phyloP scores from a whole-genome alignment of 1,284 basidiomycete genomes.

The Veloboletus limbatus region DNA sequence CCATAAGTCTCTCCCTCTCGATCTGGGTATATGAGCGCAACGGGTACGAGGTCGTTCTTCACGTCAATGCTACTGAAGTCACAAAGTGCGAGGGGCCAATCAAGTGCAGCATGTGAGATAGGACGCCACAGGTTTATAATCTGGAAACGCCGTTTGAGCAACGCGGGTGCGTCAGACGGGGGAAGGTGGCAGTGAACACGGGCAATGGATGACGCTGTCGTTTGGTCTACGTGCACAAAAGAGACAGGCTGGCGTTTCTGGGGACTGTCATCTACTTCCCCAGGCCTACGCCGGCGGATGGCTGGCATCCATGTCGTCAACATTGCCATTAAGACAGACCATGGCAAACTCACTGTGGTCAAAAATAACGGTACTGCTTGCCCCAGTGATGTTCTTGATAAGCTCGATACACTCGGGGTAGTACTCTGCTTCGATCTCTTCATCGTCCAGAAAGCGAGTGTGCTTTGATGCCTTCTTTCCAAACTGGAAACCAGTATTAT shows the following conservation, averaged over 20 bases:
- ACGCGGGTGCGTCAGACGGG: conserved; percentile 39
- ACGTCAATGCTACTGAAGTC: conserved; percentile 44
- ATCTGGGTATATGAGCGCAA: conserved; percentile 27
- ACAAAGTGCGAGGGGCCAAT: conserved; percentile 48
- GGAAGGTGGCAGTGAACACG: conserved; percentile 56
- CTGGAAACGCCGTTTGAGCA: conserved; percentile 44
- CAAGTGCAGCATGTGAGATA: conserved; percentile 43
- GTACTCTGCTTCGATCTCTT: conserved; percentile 42
- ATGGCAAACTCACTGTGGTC: conserved; percentile 47
- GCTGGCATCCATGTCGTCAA: conserved; percentile 15
- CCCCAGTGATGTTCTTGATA: conserved; percentile 49
- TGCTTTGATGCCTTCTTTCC: conserved; percentile 28
- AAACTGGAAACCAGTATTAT: conserved; percentile 51
- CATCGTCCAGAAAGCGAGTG: conserved; percentile 34
- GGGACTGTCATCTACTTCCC: conserved; percentile 38
- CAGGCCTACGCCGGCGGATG: conserved; percentile 43
- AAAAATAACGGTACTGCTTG: conserved; percentile 43
- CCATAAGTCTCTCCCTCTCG: conserved; percentile 19
- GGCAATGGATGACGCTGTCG: conserved; percentile 41
- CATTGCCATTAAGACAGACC: not conserved
- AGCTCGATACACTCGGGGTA: conserved; percentile 49
- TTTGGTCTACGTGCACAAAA: conserved; percentile 54
- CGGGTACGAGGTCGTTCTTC: conserved; percentile 36
- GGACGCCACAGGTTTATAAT: conserved; percentile 58
- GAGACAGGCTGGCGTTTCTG: conserved; percentile 49